A percentile compares a stretch with the other conserved stretches of the same genome.
These are phyloP conservation scores for Boletus rubroflammeus DNA, from an alignment of 768 basidiomycete genomes.

Conservation along the genomic window DNA sequence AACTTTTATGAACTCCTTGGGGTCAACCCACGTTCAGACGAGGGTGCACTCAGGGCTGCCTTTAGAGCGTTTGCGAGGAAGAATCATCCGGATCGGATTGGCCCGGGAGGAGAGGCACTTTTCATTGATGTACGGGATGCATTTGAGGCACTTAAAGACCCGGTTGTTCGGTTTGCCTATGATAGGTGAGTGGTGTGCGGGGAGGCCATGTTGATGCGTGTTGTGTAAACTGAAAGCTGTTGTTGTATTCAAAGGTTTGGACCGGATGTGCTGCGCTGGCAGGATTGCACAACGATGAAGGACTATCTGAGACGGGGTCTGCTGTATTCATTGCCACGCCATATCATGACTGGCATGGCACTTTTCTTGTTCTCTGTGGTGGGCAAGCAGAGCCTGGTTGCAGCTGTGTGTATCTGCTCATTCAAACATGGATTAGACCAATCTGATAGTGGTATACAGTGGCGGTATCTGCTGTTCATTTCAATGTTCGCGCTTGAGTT, in stretches of 20 bases:
- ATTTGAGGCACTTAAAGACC: constrained; percentile 76
- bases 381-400: constrained; percentile 54
- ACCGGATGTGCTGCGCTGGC: constrained; percentile 66
- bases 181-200: constrained; percentile 55
- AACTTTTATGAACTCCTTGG: constrained; percentile 80
- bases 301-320: constrained; percentile 72
- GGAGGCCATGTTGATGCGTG: background rate
- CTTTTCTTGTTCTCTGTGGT: constrained; percentile 64
- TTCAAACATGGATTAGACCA: constrained; percentile 2
- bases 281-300: constrained; percentile 57
- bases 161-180: constrained; percentile 77
- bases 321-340: constrained; percentile 58
- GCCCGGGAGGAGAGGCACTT: constrained; percentile 50
- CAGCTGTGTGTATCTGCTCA: constrained; percentile 53
- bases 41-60: constrained; percentile 60
- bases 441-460: constrained; percentile 42
- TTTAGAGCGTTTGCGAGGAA: constrained; percentile 73
- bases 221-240: background rate
- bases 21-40: constrained; percentile 60
- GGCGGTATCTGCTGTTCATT: constrained; percentile 77
- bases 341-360: constrained; percentile 54
- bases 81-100: constrained; percentile 74
- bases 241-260: constrained; percentile 56
- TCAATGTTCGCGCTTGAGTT: constrained; percentile 60
- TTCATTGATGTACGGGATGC: constrained; percentile 73